A percentile compares a stretch with the other conserved stretches of the same genome.
Conservation (phyloP, 371 early-diverging fungal species). For the Haplosporangium sp. region DNA sequence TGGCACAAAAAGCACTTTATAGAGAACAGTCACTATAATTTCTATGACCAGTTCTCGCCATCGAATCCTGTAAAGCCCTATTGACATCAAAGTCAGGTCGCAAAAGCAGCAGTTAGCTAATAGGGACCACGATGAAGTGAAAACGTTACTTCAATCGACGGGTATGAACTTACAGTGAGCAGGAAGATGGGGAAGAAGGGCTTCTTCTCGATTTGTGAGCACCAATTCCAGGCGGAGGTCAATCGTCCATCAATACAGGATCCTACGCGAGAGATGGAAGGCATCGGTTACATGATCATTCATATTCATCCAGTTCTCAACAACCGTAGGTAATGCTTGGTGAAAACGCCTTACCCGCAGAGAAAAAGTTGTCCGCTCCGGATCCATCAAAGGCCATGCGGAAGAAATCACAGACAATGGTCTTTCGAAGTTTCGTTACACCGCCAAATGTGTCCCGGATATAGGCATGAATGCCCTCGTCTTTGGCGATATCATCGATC, state of each 20-base stretch:
- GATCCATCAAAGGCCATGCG: slow-evolving; percentile 96
- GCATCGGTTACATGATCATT: neutral
- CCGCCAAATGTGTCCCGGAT: slow-evolving; percentile 79
- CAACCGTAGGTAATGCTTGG: neutral
- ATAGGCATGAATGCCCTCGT: slow-evolving; percentile 70
- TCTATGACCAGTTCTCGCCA: slow-evolving; percentile 63
- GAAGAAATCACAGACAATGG: slow-evolving; percentile 93
- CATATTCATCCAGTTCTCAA: neutral
- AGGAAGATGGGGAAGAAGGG: slow-evolving; percentile 91
- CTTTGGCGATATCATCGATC: slow-evolving; percentile 70
- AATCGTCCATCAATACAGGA: slow-evolving; percentile 97
- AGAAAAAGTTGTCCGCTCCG: slow-evolving; percentile 94
- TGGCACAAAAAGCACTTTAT: too few species aligned
- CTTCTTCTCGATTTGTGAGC: slow-evolving; percentile 94
- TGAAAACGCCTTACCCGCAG: slow-evolving; percentile 75
- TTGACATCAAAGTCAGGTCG: neutral
- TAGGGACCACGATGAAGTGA: neutral
- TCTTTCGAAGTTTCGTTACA: slow-evolving; percentile 69
- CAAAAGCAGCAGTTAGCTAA: neutral
- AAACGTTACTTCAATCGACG: neutral
- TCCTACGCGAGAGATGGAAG: slow-evolving; percentile 10
- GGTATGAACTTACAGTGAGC: slow-evolving; percentile 71
- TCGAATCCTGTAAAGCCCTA: slow-evolving; percentile 88
- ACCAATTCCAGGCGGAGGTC: slow-evolving; percentile 98
- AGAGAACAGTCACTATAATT: too few species aligned